Conservation (phyloP, 805 yeast genomes). For the Nakazawaea wyomingensis region DNA sequence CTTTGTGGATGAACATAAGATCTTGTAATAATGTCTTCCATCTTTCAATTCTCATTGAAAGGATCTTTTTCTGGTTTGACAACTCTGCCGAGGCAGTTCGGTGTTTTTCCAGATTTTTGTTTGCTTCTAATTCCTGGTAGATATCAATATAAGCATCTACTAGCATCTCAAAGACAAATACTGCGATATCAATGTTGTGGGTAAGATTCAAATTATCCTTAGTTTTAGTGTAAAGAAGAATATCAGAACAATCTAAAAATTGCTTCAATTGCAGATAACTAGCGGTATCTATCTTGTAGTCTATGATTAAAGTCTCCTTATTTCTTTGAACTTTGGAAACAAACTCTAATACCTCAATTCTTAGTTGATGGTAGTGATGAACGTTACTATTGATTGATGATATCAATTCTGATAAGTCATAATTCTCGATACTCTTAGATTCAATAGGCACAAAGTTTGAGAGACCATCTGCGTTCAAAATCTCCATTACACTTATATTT, state of each 20-base stretch:
- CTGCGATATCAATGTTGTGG: slow-evolving; percentile 21
- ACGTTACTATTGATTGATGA: slow-evolving; percentile 14
- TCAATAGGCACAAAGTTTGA: slow-evolving; percentile 9
- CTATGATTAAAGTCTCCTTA: slow-evolving; percentile 22
- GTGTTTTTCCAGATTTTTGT: slow-evolving; percentile 15
- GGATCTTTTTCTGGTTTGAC: slow-evolving; percentile 31
- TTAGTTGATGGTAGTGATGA: slow-evolving; percentile 24
- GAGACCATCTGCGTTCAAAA: slow-evolving; percentile 21
- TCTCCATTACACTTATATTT: slow-evolving; percentile 24
- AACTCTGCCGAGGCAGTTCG: slow-evolving; percentile 22
- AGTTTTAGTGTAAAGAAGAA: slow-evolving; percentile 17
- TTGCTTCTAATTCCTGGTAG: slow-evolving; percentile 20
- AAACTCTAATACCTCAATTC: slow-evolving; percentile 21
- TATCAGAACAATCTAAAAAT: slow-evolving; percentile 24
- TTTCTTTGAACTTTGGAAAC: slow-evolving; percentile 16
- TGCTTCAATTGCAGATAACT: slow-evolving; percentile 17
- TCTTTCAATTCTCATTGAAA: slow-evolving; percentile 37
- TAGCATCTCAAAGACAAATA: slow-evolving; percentile 38
- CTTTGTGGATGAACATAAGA: slow-evolving; percentile 13
- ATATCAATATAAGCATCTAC: slow-evolving; percentile 36
- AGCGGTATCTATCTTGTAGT: slow-evolving; percentile 17
- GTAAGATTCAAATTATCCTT: slow-evolving; percentile 4
- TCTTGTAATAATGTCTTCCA: slow-evolving; percentile 43
- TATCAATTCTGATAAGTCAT: slow-evolving; percentile 19
- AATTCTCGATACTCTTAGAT: slow-evolving; percentile 16